Evolutionary conservation across 2,329 filamentous ascomycete genomes (phyloP).

Genomic region (Cercospora brassicicola): DNA sequence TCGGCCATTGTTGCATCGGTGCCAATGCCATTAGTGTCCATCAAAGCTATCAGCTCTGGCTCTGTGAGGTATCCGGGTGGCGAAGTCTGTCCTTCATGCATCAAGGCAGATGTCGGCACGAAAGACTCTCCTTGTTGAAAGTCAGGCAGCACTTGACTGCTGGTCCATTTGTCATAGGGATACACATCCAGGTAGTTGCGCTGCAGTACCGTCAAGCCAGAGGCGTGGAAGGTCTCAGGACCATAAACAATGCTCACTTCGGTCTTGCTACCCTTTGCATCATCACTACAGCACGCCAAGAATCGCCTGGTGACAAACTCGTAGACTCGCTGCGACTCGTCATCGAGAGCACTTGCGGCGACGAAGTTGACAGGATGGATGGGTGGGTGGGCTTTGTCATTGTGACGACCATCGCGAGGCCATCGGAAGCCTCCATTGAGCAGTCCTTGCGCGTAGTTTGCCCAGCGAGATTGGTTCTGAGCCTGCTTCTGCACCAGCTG

Average conservation of each 20-base stretch:
- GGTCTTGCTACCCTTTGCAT: slow-evolving; percentile 82
- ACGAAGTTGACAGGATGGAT: slow-evolving; percentile 95
- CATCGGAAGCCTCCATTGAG: slow-evolving; percentile 74
- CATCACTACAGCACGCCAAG: slow-evolving; percentile 91
- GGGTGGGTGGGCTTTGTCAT: slow-evolving; percentile 95
- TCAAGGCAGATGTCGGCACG: slow-evolving; percentile 81
- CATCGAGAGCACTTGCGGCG: slow-evolving; percentile 59
- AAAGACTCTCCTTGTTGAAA: slow-evolving; percentile 80
- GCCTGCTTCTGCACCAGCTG: slow-evolving; percentile 80
- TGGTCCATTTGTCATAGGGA: slow-evolving; percentile 94
- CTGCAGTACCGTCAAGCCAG: slow-evolving; percentile 80
- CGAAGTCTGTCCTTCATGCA: slow-evolving; percentile 86
- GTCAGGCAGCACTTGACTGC: slow-evolving; percentile 75
- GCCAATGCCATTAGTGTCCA: slow-evolving; percentile 98
- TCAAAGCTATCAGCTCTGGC: slow-evolving; percentile 89
- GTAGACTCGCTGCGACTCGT: slow-evolving; percentile 70
- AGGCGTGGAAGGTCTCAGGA: slow-evolving; percentile 75
- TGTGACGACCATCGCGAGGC: slow-evolving; percentile 79
- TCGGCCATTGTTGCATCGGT: slow-evolving; percentile 99
- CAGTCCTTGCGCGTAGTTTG: slow-evolving; percentile 72
- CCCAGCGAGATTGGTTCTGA: slow-evolving; percentile 70
- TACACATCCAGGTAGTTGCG: slow-evolving; percentile 95
- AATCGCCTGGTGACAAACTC: slow-evolving; percentile 92
- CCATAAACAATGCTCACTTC: slow-evolving; percentile 84
- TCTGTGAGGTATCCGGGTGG: slow-evolving; percentile 87